Percentiles rank a stretch among this genome's conserved stretches.
These are phyloP conservation scores for Diddensiella caesifluorescens DNA, from an alignment of 805 yeast species.

Conservation along the genomic window DNA sequence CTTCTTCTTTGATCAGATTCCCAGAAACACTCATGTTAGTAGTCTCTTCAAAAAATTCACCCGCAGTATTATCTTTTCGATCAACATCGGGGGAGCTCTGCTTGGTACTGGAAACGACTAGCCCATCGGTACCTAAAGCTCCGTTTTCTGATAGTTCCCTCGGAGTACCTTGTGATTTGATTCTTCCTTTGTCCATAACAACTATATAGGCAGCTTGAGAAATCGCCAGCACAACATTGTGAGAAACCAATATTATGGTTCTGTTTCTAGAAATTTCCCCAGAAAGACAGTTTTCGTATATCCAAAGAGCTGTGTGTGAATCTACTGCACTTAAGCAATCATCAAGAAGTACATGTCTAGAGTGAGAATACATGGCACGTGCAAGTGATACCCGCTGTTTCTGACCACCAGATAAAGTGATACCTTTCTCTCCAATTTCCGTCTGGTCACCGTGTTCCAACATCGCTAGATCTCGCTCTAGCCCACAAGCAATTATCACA, in stretches of 20 bases:
- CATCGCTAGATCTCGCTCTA: conserved; percentile 73
- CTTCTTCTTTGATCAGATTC: conserved; percentile 72
- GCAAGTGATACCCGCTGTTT: conserved; percentile 95
- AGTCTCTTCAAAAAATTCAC: conserved; percentile 30
- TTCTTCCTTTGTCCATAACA: conserved; percentile 75
- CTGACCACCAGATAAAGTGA: conserved; percentile 94
- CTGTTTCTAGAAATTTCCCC: conserved; percentile 80
- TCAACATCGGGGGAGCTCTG: conserved; percentile 15
- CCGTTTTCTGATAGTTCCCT: conserved; percentile 32
- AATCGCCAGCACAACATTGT: conserved; percentile 83
- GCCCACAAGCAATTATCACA: conserved; percentile 82
- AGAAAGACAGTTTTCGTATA: conserved; percentile 82
- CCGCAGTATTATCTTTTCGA: conserved; percentile 25
- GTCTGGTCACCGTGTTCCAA: conserved; percentile 84
- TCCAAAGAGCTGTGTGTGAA: conserved; percentile 89
- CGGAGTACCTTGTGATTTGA: conserved; percentile 72
- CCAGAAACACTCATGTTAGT: conserved; percentile 35
- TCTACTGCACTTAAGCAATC: conserved; percentile 97
- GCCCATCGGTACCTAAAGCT: conserved; percentile 56
- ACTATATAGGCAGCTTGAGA: conserved; percentile 78
- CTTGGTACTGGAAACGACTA: conserved; percentile 50
- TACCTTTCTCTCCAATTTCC: conserved; percentile 93
- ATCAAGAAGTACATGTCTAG: conserved; percentile 75
- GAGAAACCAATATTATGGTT: conserved; percentile 87
- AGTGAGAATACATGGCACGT: conserved; percentile 83